Percentiles rank a stretch among this genome's conserved stretches.
phyloP scores from a whole-genome alignment of 2,329 filamentous ascomycete genomes.

The Microsporum audouinii region DNA sequence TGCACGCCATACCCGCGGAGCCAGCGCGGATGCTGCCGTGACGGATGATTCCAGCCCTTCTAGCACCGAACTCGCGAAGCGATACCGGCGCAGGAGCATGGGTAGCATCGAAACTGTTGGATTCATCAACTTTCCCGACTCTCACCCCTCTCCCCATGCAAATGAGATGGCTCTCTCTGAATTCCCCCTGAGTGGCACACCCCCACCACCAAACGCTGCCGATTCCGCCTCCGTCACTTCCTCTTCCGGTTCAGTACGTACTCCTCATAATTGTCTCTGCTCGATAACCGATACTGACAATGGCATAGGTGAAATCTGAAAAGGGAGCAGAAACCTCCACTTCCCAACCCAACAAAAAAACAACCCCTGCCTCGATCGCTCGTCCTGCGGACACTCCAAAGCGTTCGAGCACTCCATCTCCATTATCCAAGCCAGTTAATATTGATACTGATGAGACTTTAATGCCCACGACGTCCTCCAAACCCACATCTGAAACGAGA shows the following conservation, averaged over 20 bases:
- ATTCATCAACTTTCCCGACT: slow-evolving; percentile 22
- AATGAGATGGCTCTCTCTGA: slow-evolving; percentile 1
- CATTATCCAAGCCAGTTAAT: slow-evolving; percentile 58
- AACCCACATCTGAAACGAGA: slow-evolving; percentile 24
- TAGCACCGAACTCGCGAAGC: slow-evolving; percentile 55
- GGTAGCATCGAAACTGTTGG: slow-evolving; percentile 48
- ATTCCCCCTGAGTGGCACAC: neutral
- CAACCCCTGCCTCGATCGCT: neutral
- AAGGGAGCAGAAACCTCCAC: neutral
- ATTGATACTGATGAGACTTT: slow-evolving; percentile 45
- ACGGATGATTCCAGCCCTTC: slow-evolving; percentile 41
- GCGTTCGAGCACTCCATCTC: slow-evolving; percentile 56
- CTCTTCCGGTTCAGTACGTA: slow-evolving; percentile 1
- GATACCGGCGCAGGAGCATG: slow-evolving; percentile 73
- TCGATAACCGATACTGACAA: no score
- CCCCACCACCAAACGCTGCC: neutral
- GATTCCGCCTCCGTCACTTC: neutral
- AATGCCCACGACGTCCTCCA: slow-evolving; percentile 28
- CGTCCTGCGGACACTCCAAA: slow-evolving; percentile 52
- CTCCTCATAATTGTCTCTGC: neutral
- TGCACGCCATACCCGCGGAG: slow-evolving; percentile 45
- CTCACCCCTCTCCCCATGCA: slow-evolving; percentile 22
- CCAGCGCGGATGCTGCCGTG: slow-evolving; percentile 59
- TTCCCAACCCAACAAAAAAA: neutral
- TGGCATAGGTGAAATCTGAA: neutral